Percentiles rank a stretch among this genome's conserved stretches.
phyloP scores from a whole-genome alignment of 192 early-diverging fungal genomes.

The Coemansia sp. region DNA sequence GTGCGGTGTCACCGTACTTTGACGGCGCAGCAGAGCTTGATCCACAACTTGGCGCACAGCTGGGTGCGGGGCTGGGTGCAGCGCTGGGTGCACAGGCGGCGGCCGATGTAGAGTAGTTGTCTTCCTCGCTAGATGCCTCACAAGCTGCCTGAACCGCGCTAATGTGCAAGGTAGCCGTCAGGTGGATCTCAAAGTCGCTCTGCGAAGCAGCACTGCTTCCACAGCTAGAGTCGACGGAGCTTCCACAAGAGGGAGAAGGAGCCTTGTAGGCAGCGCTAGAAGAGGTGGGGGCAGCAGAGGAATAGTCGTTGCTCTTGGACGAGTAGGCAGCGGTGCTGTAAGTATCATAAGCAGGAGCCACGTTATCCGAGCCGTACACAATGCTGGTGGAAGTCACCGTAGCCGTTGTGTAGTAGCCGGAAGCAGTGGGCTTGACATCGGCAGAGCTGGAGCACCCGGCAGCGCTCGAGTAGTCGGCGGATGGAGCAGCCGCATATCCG shows the following conservation, averaged over 20 bases:
- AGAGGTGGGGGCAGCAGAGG: constrained; percentile 7
- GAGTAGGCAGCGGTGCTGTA: constrained; percentile 3
- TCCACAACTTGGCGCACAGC: neutral
- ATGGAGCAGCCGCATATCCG: neutral
- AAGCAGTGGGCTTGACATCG: constrained; percentile 7
- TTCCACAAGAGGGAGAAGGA: neutral
- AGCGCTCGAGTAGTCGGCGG: neutral
- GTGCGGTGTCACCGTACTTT: neutral
- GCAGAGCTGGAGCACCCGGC: constrained; percentile 11
- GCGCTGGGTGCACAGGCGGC: neutral
- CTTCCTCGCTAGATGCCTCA: constrained; percentile 2
- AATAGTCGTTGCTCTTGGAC: neutral
- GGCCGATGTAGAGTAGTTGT: neutral
- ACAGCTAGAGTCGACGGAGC: constrained; percentile 1
- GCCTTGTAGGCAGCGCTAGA: neutral
- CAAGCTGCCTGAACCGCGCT: constrained; percentile 4
- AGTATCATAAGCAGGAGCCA: neutral
- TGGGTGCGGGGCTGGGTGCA: neutral
- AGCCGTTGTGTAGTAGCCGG: constrained; percentile 17
- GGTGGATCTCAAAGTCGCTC: constrained; percentile 8
- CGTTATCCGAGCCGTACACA: constrained; percentile 17
- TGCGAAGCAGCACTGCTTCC: neutral
- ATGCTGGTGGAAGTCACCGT: constrained; percentile 31
- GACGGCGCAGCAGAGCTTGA: constrained; percentile 3
- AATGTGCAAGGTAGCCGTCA: constrained; percentile 13